These are phyloP conservation scores for Rubia balearica DNA, from an alignment of 305 asterid species.

Conservation along the genomic window DNA sequence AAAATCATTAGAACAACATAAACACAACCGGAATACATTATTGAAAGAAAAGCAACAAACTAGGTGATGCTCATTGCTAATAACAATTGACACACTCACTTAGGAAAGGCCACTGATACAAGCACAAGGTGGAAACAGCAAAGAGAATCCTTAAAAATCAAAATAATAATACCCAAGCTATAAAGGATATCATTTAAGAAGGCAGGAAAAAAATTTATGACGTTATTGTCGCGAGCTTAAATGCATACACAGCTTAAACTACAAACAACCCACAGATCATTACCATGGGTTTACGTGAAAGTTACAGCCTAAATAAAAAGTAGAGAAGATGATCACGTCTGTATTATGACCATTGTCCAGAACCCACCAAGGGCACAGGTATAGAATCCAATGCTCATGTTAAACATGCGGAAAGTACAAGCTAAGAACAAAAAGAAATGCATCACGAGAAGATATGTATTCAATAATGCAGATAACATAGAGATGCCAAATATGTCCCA, in stretches of 20 bases:
- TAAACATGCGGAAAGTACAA: background rate
- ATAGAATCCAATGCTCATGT: background rate
- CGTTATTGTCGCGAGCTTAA: background rate
- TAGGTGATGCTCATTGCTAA: conserved; percentile 12
- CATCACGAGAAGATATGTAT: background rate
- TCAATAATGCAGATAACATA: background rate
- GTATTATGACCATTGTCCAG: background rate
- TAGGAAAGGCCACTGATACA: too few relatives aligned
- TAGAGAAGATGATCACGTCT: background rate
- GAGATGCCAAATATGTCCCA: background rate
- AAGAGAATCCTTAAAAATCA: background rate
- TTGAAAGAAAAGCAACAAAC: conserved; percentile 10
- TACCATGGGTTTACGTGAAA: background rate
- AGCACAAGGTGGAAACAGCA: too few relatives aligned
- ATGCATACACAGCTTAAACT: too few relatives aligned
- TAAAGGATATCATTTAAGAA: background rate
- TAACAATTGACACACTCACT: background rate
- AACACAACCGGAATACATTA: background rate
- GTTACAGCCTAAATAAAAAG: too few relatives aligned
- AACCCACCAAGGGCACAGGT: conserved; percentile 1
- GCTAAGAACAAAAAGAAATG: background rate
- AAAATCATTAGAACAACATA: conserved; percentile 12
- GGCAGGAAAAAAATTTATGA: background rate
- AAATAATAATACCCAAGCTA: background rate
- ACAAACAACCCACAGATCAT: background rate